These are phyloP conservation scores for Coemansia sp. DNA, from an alignment of 192 early-diverging fungal genomes.

Conservation along the genomic window DNA sequence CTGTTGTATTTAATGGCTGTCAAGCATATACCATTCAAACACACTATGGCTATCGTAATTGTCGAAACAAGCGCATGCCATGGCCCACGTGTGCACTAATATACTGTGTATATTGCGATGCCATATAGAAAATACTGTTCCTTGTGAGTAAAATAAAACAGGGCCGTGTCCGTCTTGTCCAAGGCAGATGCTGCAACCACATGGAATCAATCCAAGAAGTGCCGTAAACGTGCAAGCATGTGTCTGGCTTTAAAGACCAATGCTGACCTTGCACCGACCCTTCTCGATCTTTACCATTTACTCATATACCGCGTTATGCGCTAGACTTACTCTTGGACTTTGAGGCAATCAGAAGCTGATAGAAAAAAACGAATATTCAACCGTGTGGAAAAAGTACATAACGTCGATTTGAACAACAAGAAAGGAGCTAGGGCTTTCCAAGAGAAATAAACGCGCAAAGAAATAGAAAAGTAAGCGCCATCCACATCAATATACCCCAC, in stretches of 20 bases:
- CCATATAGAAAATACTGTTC: not conserved
- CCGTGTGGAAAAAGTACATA: constrained; percentile 1
- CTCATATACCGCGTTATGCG: too few species aligned
- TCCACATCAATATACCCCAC: not conserved
- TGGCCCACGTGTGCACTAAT: not conserved
- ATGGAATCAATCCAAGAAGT: not conserved
- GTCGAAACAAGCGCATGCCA: not conserved
- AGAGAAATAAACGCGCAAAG: not conserved
- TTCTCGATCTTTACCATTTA: not conserved
- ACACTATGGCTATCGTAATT: not conserved
- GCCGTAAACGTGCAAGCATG: not conserved
- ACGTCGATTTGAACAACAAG: too few species aligned
- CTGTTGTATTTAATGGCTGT: not conserved
- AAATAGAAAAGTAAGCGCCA: not conserved
- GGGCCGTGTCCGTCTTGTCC: not conserved
- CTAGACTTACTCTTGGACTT: too few species aligned
- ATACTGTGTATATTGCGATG: not conserved
- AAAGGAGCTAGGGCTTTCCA: too few species aligned
- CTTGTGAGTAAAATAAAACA: not conserved
- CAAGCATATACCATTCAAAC: not conserved
- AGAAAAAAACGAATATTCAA: not conserved
- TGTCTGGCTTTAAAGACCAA: not conserved
- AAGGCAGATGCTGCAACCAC: not conserved
- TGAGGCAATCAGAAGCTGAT: too few species aligned
- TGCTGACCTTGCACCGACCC: not conserved